Conservation (phyloP, 2,329 filamentous ascomycete species). For the Aspergillus niger region DNA sequence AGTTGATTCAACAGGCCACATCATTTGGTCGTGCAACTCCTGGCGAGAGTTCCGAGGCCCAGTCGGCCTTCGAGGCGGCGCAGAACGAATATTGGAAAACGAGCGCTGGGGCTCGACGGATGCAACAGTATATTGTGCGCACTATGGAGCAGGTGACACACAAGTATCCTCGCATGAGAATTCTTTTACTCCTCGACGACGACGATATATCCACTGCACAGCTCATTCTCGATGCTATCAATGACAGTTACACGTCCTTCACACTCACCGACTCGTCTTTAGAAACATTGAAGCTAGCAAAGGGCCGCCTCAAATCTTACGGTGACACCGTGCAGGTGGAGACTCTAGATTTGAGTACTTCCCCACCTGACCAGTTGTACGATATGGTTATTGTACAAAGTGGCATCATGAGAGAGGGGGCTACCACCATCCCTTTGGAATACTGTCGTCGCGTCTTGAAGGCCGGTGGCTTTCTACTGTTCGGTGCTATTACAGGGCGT, state of each 20-base stretch:
- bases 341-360: background rate
- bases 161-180: background rate
- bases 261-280: background rate
- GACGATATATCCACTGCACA: background rate
- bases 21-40: no score
- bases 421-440: background rate
- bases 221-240: background rate
- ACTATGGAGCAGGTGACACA: background rate
- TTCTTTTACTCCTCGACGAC: background rate
- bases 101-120: no score
- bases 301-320: background rate
- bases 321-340: background rate
- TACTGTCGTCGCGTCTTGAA: background rate
- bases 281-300: background rate
- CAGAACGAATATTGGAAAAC: no score
- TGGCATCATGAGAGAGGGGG: no score
- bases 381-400: background rate
- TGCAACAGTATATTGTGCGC: background rate
- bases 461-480: background rate
- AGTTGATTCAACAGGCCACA: no score
- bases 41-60: no score
- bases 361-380: background rate
- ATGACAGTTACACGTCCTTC: background rate
- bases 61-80: no score
- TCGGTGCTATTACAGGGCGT: background rate